Evolutionary conservation across 352 stramenopile genomes (phyloP), one percentile per base, ranked within the genome.

Genomic region (Globisporangium paroecandrum): DNA sequence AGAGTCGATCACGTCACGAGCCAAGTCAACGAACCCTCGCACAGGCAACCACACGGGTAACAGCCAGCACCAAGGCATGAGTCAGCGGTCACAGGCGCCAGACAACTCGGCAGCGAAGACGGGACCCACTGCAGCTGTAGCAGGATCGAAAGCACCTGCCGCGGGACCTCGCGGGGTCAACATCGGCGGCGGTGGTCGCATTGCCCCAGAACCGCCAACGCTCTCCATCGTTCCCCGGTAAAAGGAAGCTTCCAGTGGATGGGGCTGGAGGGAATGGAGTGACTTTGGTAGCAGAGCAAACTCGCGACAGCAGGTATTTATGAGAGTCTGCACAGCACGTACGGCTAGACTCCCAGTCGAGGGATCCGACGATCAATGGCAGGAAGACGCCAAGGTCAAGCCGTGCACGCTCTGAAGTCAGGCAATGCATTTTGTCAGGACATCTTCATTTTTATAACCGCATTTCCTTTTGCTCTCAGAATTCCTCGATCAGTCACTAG

Each of bases 31-130:
- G 34, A 67, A 67, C 24, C 32, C 62, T 10, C 51, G 62, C 5
- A 68, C 63, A n/a, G 63, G 54, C 12, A 60, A 66, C 49, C 38
- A 54, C 63, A 62, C 62, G 5, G 63, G 61, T 27, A 60, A 66
- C 61, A 68, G 63, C 36, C 46, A 25, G 7, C 34, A 20, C 4
- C 24, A 68, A 29, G 53, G 53, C n/a, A 53, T 36, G 53, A 68
- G 53, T 15, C 62, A 68, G 54, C 63, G 36, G 8, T 62, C 63
- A 0, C 63, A 62, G 29, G 63, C 63, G 1, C 54, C 53, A 15
- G 63, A 60, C 27, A 38, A 63, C 15, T 55, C 63, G 20, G 7
- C 62, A 34, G 22, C 32, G 32, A 66, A 66, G 15, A 9, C 0
- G 38, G 36, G 32, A n/a, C 34, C 13, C 12, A 18, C 18, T 24